A percentile compares a stretch with the other conserved stretches of the same genome.
phyloP scores from a whole-genome alignment of 352 stramenopile genomes.

The Pythium grandisporangium region DNA sequence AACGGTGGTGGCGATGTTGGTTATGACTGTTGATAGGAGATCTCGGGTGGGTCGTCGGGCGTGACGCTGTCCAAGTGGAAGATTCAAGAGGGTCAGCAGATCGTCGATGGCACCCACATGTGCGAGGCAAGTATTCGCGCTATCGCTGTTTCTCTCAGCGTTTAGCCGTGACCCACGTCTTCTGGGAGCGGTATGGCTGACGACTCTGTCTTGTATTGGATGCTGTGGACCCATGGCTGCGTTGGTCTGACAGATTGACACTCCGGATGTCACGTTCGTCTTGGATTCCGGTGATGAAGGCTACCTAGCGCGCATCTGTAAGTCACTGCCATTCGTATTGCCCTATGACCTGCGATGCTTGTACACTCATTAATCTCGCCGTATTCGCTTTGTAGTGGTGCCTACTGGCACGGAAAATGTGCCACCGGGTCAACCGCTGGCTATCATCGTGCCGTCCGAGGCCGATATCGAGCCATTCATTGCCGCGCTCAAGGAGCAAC shows the following conservation, averaged over 20 bases:
- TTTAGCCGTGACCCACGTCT: too few species aligned
- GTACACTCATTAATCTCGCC: background rate
- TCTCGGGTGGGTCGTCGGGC: constrained; percentile 35
- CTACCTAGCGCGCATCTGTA: constrained; percentile 68
- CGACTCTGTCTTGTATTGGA: too few species aligned
- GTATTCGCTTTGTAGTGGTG: constrained; percentile 31
- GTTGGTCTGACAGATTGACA: constrained; percentile 51
- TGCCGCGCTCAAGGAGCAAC: constrained; percentile 37
- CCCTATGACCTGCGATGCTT: too few species aligned
- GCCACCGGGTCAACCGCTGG: constrained; percentile 52
- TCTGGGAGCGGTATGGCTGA: too few species aligned
- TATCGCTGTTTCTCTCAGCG: too few species aligned
- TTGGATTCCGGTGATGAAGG: constrained; percentile 75
- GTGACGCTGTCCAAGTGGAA: constrained; percentile 77
- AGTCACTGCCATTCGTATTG: constrained; percentile 7
- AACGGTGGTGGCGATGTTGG: background rate
- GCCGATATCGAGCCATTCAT: constrained; percentile 57
- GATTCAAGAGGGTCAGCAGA: constrained; percentile 41
- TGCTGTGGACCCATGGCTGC: background rate
- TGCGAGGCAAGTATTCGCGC: too few species aligned
- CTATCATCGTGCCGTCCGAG: constrained; percentile 63
- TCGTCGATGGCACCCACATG: constrained; percentile 65
- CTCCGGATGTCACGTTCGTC: constrained; percentile 71
- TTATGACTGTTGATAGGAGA: constrained; percentile 19
- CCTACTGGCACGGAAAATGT: constrained; percentile 42